phyloP scores from a whole-genome alignment of 2,329 filamentous ascomycete species.

The Pyrenophora teres region DNA sequence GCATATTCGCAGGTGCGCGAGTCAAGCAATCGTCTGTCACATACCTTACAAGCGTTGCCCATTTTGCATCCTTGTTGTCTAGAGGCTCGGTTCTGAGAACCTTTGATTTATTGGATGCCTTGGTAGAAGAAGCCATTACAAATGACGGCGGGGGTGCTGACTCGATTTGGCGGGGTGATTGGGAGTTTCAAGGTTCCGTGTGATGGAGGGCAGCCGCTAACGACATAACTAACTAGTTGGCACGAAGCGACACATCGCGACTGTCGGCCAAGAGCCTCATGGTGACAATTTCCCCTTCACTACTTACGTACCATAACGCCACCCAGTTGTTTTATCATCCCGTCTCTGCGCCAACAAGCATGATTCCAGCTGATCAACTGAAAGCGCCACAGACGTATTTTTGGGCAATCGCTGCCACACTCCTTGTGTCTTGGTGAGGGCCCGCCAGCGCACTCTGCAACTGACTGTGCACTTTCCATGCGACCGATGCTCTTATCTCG shows the following conservation, averaged over 20 bases:
- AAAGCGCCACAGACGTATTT: too few relatives aligned
- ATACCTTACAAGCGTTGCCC: constrained; percentile 49
- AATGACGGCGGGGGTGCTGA: not conserved
- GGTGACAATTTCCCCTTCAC: not conserved
- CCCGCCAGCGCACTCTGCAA: too few relatives aligned
- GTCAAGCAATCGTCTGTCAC: constrained; percentile 4
- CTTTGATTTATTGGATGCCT: constrained; percentile 32
- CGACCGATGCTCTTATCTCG: not conserved
- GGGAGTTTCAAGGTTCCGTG: not conserved
- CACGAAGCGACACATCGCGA: constrained; percentile 9
- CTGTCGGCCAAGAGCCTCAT: constrained; percentile 13
- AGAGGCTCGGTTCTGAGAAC: constrained; percentile 45
- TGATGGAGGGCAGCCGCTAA: not conserved
- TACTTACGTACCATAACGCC: not conserved
- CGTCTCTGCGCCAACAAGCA: too few relatives aligned
- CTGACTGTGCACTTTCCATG: too few relatives aligned
- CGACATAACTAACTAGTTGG: too few relatives aligned
- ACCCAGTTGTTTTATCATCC: not conserved
- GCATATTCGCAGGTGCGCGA: not conserved
- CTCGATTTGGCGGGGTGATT: not conserved
- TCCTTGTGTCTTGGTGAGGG: too few relatives aligned
- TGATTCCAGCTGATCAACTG: too few relatives aligned
- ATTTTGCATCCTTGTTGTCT: constrained; percentile 48
- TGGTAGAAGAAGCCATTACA: constrained; percentile 20
- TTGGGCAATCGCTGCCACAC: too few relatives aligned